Evolutionary conservation across 148 eudicot species (phyloP), one percentile per base, ranked within the genome.

Genomic region (Pharnaceum exiguum): DNA sequence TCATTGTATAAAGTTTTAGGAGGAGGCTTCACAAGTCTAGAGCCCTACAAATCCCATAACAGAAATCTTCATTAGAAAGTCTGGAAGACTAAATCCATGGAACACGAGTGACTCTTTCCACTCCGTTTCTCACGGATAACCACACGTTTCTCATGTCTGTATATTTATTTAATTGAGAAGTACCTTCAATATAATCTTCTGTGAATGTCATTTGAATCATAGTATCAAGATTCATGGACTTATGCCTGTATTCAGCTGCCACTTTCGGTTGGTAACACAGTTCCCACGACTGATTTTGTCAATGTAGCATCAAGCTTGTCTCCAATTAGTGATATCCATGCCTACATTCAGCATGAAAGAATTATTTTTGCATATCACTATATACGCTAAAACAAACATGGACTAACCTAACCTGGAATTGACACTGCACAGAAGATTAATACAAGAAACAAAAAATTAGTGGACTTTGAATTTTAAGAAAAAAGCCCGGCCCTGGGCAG

Each of bases 281-380:
- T 42, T 47, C 33, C 61, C 63, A 50, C 50, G 51, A 71, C 51
- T 49, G 61, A 67, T 62, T 90, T 84, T 46, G 87, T 39, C 70
- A 90, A 85, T 17, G 97, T 82, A 55, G 93, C 85, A 65, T 90
- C 97, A 76, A 90, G 60, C 71, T 90, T 90, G 67, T 90, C 87
- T 56, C 93, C 95, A 28, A 90, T 70, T 52, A 84, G 75, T 54
- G 97, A 75, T 71, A 90, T 90, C 95, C 97, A 90, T 69, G 95
- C 89, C 95, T 90, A 62, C 42, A 54, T 56, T 23, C 31, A 51
- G 55, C 48, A 71, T n/a, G 30, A 38, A 48, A 45, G 21, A 60
- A 5, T 47, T 44, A 43, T 49, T 25, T 48, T 54, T 4, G 55
- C 11, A 44, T 5, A 67, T n/a, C n/a, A n/a, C n/a, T n/a, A n/a